phyloP scores from a whole-genome alignment of 441 rosid species.

The Corymbia citriodora region DNA sequence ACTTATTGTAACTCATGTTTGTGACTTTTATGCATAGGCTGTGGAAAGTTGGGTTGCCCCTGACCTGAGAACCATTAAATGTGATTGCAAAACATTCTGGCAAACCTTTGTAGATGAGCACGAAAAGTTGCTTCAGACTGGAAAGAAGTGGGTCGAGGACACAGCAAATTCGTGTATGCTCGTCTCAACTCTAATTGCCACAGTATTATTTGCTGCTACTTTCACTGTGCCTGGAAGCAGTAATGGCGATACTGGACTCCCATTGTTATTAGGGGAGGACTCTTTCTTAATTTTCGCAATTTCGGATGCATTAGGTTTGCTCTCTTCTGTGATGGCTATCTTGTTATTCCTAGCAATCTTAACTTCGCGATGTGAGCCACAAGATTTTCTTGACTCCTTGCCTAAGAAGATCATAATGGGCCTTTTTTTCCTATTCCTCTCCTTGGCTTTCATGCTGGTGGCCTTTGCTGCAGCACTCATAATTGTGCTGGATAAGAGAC shows the following conservation, averaged over 20 bases:
- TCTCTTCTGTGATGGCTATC: not conserved
- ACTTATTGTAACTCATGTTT: no score
- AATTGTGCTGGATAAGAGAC: not conserved
- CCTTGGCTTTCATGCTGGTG: not conserved
- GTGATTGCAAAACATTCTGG: no score
- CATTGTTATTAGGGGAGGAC: not conserved
- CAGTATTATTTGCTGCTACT: not conserved
- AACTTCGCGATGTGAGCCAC: not conserved
- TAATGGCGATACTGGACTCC: not conserved
- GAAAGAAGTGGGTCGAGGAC: no score
- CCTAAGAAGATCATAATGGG: not conserved
- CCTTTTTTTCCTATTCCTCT: not conserved
- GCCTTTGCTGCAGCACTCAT: not conserved
- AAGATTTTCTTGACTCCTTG: not conserved
- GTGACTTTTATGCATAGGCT: no score
- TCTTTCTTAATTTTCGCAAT: not conserved
- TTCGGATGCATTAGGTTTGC: not conserved
- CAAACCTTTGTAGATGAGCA: no score
- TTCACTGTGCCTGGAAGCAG: not conserved
- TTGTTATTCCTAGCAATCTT: not conserved
- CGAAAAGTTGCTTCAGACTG: no score
- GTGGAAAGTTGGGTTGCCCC: no score
- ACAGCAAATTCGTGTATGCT: no score
- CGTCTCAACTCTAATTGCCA: not conserved
- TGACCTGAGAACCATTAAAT: no score